phyloP scores from a whole-genome alignment of 495 filamentous ascomycete species.

The Trichoderma reesei region DNA sequence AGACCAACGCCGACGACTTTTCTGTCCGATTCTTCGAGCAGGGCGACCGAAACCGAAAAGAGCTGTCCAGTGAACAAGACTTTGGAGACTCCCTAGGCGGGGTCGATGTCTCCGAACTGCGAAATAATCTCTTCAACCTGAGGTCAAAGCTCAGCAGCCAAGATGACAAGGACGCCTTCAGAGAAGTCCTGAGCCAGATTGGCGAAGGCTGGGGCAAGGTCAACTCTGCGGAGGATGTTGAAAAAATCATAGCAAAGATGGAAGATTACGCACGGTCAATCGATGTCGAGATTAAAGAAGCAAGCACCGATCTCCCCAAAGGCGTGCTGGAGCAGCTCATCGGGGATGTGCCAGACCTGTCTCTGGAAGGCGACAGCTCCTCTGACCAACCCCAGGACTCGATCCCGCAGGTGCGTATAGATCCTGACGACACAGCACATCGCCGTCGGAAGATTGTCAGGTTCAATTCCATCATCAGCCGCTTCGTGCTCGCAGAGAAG shows the following conservation, averaged over 20 bases:
- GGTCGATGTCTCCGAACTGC: neutral
- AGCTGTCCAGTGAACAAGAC: neutral
- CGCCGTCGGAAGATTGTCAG: neutral
- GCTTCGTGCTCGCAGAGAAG: neutral
- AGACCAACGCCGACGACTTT: neutral
- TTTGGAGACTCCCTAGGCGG: neutral
- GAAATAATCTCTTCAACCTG: neutral
- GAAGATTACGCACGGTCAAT: neutral
- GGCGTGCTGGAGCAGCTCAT: slow-evolving; percentile 6
- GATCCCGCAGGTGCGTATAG: neutral
- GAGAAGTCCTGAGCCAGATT: slow-evolving; percentile 4
- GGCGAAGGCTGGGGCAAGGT: slow-evolving; percentile 6
- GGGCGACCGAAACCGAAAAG: neutral
- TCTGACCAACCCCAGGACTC: neutral
- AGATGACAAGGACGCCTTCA: neutral
- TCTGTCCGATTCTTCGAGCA: slow-evolving; percentile 11
- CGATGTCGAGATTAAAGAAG: slow-evolving; percentile 5
- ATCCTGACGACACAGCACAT: neutral
- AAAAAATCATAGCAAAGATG: slow-evolving; percentile 1
- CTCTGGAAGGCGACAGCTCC: neutral
- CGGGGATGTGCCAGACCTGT: neutral
- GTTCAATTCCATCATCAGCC: slow-evolving; percentile 1
- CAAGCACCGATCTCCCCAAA: neutral
- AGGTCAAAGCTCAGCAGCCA: neutral
- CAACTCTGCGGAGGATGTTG: slow-evolving; percentile 3